A percentile compares a stretch with the other conserved stretches of the same genome.
phyloP scores from a whole-genome alignment of 192 early-diverging fungal genomes.

The Dissophora ornata region DNA sequence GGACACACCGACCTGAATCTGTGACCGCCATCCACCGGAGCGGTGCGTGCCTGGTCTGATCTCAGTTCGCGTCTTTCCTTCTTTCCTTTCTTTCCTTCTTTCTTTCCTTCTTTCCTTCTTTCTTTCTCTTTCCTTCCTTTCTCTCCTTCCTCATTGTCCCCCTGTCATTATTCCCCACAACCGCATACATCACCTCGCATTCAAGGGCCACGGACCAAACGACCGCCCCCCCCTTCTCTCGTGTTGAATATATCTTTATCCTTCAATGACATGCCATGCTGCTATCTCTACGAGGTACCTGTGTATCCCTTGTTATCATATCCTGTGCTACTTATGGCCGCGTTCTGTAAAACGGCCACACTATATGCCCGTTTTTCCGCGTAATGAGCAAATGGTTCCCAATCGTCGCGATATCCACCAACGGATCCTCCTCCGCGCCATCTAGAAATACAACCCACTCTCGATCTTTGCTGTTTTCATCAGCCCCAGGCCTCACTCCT shows the following conservation, averaged over 20 bases:
- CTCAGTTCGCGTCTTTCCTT: no score
- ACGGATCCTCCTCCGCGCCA: conserved; percentile 4
- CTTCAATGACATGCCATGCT: no score
- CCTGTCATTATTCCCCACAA: not conserved
- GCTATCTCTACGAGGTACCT: not conserved
- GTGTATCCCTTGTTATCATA: no score
- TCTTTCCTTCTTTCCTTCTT: not conserved
- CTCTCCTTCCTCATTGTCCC: not conserved
- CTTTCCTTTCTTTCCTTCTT: not conserved
- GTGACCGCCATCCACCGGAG: no score
- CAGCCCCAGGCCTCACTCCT: not conserved
- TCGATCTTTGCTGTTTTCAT: not conserved
- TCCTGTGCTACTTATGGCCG: not conserved
- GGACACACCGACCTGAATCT: no score
- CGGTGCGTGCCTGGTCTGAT: no score
- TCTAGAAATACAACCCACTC: conserved; percentile 37
- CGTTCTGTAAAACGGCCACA: conserved; percentile 35
- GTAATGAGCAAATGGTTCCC: conserved; percentile 33
- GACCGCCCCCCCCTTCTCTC: no score
- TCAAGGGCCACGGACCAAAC: no score
- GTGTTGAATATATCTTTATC: no score
- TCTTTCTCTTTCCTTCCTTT: not conserved
- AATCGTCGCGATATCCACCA: conserved; percentile 38
- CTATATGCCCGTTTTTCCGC: conserved; percentile 9
- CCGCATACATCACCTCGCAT: no score